Evolutionary conservation across 345 rosid genomes (phyloP).

Genomic region (Eucalyptus dawsonii): DNA sequence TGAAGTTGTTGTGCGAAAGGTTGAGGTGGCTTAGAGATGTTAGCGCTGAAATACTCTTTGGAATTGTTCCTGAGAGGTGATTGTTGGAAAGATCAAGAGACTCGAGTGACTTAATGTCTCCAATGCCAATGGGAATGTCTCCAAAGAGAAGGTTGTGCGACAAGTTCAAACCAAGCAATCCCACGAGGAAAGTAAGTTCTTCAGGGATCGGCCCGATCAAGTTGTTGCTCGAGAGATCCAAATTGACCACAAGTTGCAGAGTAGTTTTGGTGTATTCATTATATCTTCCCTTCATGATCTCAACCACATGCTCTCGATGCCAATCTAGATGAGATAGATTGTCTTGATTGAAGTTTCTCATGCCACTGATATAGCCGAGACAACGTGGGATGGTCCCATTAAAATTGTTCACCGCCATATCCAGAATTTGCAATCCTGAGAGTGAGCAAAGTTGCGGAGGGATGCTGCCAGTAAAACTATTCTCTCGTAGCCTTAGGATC

Average conservation of each 20-base stretch:
- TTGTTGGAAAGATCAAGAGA: conserved; percentile 15
- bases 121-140: not conserved
- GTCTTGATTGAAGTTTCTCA: not conserved
- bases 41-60: not conserved
- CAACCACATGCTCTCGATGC: not conserved
- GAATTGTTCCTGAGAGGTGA: conserved; percentile 5
- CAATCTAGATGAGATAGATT: not conserved
- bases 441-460: conserved; percentile 1
- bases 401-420: not conserved
- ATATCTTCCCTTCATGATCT: not conserved
- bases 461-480: conserved; percentile 3
- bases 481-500: not conserved
- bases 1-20: conserved; percentile 7
- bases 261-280: not conserved
- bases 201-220: conserved; percentile 4
- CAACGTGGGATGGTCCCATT: not conserved
- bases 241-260: not conserved
- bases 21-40: not conserved
- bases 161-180: conserved; percentile 9
- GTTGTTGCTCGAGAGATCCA: too few relatives aligned
- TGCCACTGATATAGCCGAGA: not conserved
- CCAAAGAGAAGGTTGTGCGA: conserved; percentile 3
- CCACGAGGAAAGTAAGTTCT: not conserved
- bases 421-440: not conserved
- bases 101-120: not conserved